These are phyloP conservation scores for Malassezia slooffiae DNA, from an alignment of 1,284 basidiomycete species.

Conservation along the genomic window DNA sequence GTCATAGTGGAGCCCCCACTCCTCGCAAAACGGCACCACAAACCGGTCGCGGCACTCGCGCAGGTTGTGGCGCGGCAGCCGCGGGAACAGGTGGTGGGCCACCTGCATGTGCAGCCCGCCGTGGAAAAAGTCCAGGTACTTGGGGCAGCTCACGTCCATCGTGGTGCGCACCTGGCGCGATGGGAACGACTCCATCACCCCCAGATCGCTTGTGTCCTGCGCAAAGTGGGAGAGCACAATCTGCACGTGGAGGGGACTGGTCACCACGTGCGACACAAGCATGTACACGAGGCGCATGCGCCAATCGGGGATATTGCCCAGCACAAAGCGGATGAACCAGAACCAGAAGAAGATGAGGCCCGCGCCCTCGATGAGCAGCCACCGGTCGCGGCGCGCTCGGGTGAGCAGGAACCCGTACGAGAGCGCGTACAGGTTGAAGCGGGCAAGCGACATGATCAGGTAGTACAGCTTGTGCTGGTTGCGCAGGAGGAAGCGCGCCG, in stretches of 20 bases:
- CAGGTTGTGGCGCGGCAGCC: slow-evolving; percentile 86
- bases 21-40: slow-evolving; percentile 66
- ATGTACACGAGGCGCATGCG: slow-evolving; percentile 59
- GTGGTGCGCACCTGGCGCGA: slow-evolving; percentile 90
- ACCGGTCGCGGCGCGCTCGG: slow-evolving; percentile 47
- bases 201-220: slow-evolving; percentile 83
- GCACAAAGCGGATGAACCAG: slow-evolving; percentile 58
- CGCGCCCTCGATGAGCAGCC: slow-evolving; percentile 54
- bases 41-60: slow-evolving; percentile 61
- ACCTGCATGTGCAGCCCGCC: slow-evolving; percentile 90
- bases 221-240: slow-evolving; percentile 97
- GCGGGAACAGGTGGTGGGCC: slow-evolving; percentile 91
- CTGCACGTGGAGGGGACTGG: slow-evolving; percentile 63
- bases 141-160: slow-evolving; percentile 80
- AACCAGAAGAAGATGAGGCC: slow-evolving; percentile 65
- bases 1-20: slow-evolving; percentile 56
- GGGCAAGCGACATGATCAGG: slow-evolving; percentile 74
- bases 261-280: slow-evolving; percentile 64
- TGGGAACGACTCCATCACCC: slow-evolving; percentile 78
- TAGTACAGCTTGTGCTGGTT: slow-evolving; percentile 90
- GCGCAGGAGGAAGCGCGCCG: slow-evolving; percentile 59
- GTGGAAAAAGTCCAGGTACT: slow-evolving; percentile 74
- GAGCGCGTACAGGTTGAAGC: slow-evolving; percentile 88
- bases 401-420: slow-evolving; percentile 69
- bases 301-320: slow-evolving; percentile 62